Base-by-base conservation (phyloP, 2,329 filamentous ascomycete genomes). In the Nothomitra cinnamomea region DNA sequence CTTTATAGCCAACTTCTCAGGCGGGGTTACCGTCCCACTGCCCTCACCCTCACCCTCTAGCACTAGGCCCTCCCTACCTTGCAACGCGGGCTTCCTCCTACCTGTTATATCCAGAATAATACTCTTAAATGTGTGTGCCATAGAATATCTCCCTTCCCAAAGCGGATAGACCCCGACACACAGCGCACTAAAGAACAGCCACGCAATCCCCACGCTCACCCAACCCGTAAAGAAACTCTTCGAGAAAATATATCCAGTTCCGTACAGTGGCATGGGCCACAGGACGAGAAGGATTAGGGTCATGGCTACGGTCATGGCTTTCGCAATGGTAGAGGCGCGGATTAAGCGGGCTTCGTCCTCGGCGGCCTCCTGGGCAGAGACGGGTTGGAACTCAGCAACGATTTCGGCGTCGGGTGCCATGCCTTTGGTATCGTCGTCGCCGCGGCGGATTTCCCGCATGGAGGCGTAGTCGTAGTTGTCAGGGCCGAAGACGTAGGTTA, bases 191-290 rank as follows among this genome's bases (percentile, higher is more conserved):
- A 77, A 79, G 64, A 88, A 87, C 59, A 90, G 75, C 86, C 86
- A 92, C 42, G 89, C 71, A 53, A 92, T 85, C 8, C 82, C 83
- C 7, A 87, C 78, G 1, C 79, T 74, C 10, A 88, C 78, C 85
- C 85, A 90, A 47, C 85, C 85, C 0, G 83, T 86, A 67, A 90
- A 92, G 72, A 92, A 92, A 22, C 73, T 74, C 71, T 86, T 84
- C 65, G 75, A 80, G 68, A 92, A 94, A 53, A 95, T 76, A 64
- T 95, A 95, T 0, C 77, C 77, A 0, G 75, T 75, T 10, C 87
- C 88, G 63, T 92, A 95, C 79, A 95, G 81, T 1, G 88, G 88
- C 76, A 95, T 90, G 0, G 89, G 88, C 87, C 88, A 95, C 15
- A 95, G 75, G 1, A 95, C 73, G 0, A 95, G 70, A 54, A 94